Evolutionary conservation across 1,139 yeast genomes (phyloP), one percentile per base, ranked within the genome.

Genomic region (Diutina scorzettiae): DNA sequence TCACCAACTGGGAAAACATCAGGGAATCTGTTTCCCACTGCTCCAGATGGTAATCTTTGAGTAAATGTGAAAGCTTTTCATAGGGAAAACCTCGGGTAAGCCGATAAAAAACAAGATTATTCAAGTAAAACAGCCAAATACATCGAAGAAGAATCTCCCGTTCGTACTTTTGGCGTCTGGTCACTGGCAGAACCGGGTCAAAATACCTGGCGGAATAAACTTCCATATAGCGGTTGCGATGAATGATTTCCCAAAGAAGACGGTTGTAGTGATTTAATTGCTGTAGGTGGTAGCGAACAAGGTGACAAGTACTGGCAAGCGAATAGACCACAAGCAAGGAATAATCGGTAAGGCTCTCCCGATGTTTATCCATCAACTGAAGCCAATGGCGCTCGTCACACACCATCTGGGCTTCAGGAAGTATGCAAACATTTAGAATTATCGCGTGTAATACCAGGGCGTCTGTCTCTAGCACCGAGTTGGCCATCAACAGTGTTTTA

Each of bases 361-460:
- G 62, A 46, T 58, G 56, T 45, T 63, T 59, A 42, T 59, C 56
- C 17, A 59, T 63, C 4, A 63, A 51, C 28, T 53, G 54, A 24
- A 64, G 51, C 78, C 78, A 73, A 46, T 58, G 60, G 5, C 55
- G 52, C 37, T 70, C 62, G 41, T 52, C 63, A 24, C 54, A 55
- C 29, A 59, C 14, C 12, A 34, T 6, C 19, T 14, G 14, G 3
- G 11, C 16, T 16, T 32, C 37, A 12, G 19, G n/a, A 11, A 32
- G 11, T 14, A 19, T 16, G 42, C 74, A 61, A 17, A 68, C 60
- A 11, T 60, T 61, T 4, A 75, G 60, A 47, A 73, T 66, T 53
- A 76, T 64, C 3, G 73, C 66, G 48, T 69, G 75, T 19, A 73
- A 48, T 8, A 73, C 52, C 0, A 76, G 60, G 1, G 64, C 60